These are phyloP conservation scores for Paecilomyces niveus DNA, from an alignment of 2,329 filamentous ascomycete species.

Conservation along the genomic window DNA sequence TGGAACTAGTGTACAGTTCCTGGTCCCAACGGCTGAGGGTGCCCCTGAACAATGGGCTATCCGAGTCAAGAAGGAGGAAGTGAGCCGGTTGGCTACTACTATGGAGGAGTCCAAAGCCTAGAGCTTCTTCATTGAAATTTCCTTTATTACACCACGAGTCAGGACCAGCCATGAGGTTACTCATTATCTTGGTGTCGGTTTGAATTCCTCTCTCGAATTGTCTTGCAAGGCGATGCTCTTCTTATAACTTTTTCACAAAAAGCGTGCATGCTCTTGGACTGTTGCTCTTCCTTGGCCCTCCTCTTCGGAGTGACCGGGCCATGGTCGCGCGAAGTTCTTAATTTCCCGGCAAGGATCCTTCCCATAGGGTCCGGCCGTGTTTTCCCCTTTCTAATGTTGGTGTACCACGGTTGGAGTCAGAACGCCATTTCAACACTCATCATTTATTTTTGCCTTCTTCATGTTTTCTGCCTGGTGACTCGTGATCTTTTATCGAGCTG, in stretches of 20 bases:
- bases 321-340: neutral
- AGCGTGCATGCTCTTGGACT: neutral
- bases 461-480: neutral
- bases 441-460: neutral
- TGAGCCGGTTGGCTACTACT: slow-evolving; percentile 42
- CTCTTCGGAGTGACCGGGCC: neutral
- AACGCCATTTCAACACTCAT: neutral
- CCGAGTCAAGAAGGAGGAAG: slow-evolving; percentile 56
- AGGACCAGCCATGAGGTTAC: neutral
- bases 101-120: slow-evolving; percentile 44
- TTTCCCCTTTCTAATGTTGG: neutral
- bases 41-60: slow-evolving; percentile 64
- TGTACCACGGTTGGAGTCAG: neutral
- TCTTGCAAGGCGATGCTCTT: neutral
- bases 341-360: neutral
- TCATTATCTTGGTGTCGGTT: neutral
- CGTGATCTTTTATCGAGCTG: neutral
- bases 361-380: neutral
- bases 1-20: slow-evolving; percentile 36
- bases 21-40: slow-evolving; percentile 50
- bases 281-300: neutral
- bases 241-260: neutral
- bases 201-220: neutral
- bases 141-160: slow-evolving; percentile 31
- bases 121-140: slow-evolving; percentile 41